Evolutionary conservation across 768 basidiomycete species (phyloP).

Genomic region (Lactarius trivialis): DNA sequence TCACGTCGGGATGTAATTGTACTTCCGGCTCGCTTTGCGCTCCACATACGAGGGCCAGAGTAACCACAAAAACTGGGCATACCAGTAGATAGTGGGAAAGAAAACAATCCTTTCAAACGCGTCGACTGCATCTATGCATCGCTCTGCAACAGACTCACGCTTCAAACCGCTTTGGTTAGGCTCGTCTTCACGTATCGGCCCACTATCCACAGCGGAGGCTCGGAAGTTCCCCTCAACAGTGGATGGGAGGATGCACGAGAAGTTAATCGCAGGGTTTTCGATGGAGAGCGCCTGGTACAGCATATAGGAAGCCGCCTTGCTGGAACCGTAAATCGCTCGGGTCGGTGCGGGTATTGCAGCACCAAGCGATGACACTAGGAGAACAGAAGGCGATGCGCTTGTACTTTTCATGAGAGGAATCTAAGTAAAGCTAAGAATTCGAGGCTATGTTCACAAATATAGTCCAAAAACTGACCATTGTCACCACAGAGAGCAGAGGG

Average conservation of each 20-base stretch:
- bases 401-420: conserved; percentile 66
- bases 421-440: conserved; percentile 33
- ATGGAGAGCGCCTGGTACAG: conserved; percentile 77
- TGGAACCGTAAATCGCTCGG: conserved; percentile 75
- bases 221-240: conserved; percentile 77
- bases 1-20: conserved; percentile 39
- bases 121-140: conserved; percentile 59
- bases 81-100: conserved; percentile 43
- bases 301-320: conserved; percentile 71
- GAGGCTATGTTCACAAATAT: background rate
- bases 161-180: conserved; percentile 55
- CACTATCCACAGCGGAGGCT: conserved; percentile 67
- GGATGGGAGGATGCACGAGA: conserved; percentile 55
- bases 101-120: conserved; percentile 49
- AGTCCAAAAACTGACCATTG: conserved; percentile 48
- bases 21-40: conserved; percentile 53
- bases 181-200: conserved; percentile 38
- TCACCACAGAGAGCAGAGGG: conserved; percentile 59
- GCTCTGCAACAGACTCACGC: conserved; percentile 49
- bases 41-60: conserved; percentile 53
- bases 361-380: conserved; percentile 74
- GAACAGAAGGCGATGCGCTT: conserved; percentile 63
- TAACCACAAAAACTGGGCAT: conserved; percentile 59
- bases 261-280: conserved; percentile 65
- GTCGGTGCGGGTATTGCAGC: conserved; percentile 81